These are phyloP conservation scores for Hypholoma sublateritium DNA, from an alignment of 768 basidiomycete species.

Conservation along the genomic window DNA sequence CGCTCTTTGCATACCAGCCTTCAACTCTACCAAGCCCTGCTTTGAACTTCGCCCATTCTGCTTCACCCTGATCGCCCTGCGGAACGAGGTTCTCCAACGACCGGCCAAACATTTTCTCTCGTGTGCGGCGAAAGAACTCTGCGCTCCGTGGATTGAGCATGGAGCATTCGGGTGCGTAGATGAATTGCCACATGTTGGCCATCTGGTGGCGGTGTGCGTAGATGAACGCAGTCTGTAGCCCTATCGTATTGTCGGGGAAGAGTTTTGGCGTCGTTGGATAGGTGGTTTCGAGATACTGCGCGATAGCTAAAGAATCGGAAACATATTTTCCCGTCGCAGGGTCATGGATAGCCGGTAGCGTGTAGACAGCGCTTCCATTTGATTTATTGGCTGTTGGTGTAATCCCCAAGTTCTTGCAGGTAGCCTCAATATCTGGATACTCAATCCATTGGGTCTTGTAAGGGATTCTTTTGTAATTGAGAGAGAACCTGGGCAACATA, in stretches of 20 bases:
- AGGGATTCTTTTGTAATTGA: constrained; percentile 36
- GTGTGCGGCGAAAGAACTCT: constrained; percentile 36
- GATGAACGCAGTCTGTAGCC: constrained; percentile 39
- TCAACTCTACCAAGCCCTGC: constrained; percentile 27
- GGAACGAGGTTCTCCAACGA: constrained; percentile 37
- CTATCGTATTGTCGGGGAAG: constrained; percentile 32
- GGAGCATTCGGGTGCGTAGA: constrained; percentile 16
- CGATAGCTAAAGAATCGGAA: constrained; percentile 46
- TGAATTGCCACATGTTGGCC: constrained; percentile 16
- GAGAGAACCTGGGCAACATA: constrained; percentile 22
- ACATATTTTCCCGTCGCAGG: constrained; percentile 35
- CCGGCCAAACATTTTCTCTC: constrained; percentile 31
- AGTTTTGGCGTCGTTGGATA: constrained; percentile 44
- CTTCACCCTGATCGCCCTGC: constrained; percentile 25
- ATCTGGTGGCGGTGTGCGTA: constrained; percentile 17
- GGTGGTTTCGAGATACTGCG: constrained; percentile 47
- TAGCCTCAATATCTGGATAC: constrained; percentile 44
- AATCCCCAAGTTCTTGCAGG: constrained; percentile 35
- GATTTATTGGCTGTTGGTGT: constrained; percentile 29
- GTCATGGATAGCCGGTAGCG: constrained; percentile 52
- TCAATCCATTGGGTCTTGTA: constrained; percentile 54
- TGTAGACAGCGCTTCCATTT: constrained; percentile 37
- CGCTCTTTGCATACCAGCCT: constrained; percentile 28
- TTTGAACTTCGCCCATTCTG: constrained; percentile 37
- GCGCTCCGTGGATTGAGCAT: constrained; percentile 22